A percentile compares a stretch with the other conserved stretches of the same genome.
Evolutionary conservation across 2,329 filamentous ascomycete genomes (phyloP).

Genomic region (Phialophora verrucosa): DNA sequence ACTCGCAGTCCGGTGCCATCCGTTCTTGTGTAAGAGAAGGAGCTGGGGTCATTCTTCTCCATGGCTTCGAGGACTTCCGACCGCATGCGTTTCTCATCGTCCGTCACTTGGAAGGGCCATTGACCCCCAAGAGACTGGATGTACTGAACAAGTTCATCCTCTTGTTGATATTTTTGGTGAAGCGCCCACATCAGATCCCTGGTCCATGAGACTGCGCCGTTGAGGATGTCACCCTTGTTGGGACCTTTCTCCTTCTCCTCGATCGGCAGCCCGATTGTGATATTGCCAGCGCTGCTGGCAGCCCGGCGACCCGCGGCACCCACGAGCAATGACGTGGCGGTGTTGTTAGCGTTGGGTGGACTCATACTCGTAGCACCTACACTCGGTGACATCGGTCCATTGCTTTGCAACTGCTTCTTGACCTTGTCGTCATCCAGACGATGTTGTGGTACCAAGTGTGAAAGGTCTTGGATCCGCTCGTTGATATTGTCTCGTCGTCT

Average conservation of each 20-base stretch:
- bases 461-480: conserved; percentile 95
- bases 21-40: conserved; percentile 83
- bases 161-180: conserved; percentile 84
- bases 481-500: conserved; percentile 97
- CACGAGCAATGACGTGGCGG: conserved; percentile 83
- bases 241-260: conserved; percentile 99
- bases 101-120: conserved; percentile 80
- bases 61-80: conserved; percentile 88
- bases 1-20: conserved; percentile 86
- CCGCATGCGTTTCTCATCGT: conserved; percentile 95
- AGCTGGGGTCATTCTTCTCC: conserved; percentile 74
- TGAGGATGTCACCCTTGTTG: conserved; percentile 98
- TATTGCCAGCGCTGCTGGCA: conserved; percentile 75
- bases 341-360: conserved; percentile 61
- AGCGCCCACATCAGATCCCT: conserved; percentile 97
- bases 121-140: conserved; percentile 74
- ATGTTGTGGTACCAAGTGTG: conserved; percentile 88
- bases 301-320: conserved; percentile 83
- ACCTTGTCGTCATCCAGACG: conserved; percentile 96
- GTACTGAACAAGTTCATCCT: conserved; percentile 80
- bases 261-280: conserved; percentile 87
- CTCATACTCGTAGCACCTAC: conserved; percentile 72
- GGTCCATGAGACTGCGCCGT: conserved; percentile 95
- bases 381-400: conserved; percentile 84
- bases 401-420: conserved; percentile 90